Percentiles rank a stretch among this genome's conserved stretches.
Conservation (phyloP, 345 rosid genomes). For the Salix dunnii region DNA sequence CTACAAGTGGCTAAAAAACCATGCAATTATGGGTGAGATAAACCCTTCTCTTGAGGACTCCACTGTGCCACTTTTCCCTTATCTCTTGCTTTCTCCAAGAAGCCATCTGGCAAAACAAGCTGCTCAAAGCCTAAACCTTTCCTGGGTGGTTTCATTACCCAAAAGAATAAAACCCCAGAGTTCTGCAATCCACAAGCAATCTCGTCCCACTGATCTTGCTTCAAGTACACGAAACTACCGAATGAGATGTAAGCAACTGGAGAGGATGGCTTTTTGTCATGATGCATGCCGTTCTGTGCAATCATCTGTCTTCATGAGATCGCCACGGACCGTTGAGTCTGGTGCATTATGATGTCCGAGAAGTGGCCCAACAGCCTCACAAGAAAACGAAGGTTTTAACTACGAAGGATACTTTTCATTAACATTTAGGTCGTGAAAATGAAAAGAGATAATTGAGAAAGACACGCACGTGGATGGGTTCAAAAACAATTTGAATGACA, state of each 20-base stretch:
- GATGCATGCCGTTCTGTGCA: conserved; percentile 50
- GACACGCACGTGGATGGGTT: too few species aligned
- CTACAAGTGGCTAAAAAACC: conserved; percentile 74
- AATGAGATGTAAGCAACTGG: conserved; percentile 76
- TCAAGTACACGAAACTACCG: conserved; percentile 51
- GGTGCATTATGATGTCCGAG: conserved; percentile 45
- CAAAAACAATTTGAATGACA: too few species aligned
- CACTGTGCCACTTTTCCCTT: conserved; percentile 59
- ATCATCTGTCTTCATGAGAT: conserved; percentile 5
- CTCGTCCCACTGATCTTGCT: conserved; percentile 63
- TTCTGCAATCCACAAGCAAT: conserved; percentile 54
- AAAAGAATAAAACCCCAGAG: conserved; percentile 50
- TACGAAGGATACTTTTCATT: too few species aligned
- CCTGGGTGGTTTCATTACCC: conserved; percentile 59
- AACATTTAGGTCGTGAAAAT: too few species aligned
- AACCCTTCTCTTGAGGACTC: conserved; percentile 66
- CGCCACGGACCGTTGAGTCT: conserved; percentile 33
- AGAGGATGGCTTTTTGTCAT: conserved; percentile 44
- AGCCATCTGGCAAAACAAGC: conserved; percentile 51
- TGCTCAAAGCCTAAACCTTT: not conserved
- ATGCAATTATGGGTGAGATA: conserved; percentile 59
- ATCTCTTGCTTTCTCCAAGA: conserved; percentile 41
- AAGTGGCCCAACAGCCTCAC: conserved; percentile 62
- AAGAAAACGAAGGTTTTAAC: too few species aligned
- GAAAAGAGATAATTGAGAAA: too few species aligned